phyloP scores from a whole-genome alignment of 2,329 filamentous ascomycete species.

The Talaromyces sp. region DNA sequence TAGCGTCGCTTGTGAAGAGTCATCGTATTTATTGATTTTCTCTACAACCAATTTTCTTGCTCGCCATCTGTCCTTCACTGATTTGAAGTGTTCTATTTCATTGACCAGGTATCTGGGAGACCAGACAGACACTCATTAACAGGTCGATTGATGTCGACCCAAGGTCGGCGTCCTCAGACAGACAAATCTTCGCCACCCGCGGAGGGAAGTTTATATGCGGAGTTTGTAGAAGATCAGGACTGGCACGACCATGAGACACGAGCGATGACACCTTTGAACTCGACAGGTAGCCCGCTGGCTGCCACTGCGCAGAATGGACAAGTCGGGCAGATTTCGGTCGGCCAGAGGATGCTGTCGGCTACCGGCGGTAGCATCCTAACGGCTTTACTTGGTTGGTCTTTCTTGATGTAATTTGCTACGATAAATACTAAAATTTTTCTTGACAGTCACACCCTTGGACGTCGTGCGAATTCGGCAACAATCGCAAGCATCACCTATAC shows the following conservation, averaged over 20 bases:
- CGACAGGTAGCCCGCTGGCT: constrained; percentile 23
- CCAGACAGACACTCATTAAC: neutral
- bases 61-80: neutral
- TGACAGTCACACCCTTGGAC: constrained; percentile 83
- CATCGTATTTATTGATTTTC: neutral
- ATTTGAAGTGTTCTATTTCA: neutral
- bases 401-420: constrained; percentile 7
- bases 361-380: constrained; percentile 87
- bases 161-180: constrained; percentile 21
- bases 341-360: constrained; percentile 93
- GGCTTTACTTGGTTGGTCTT: constrained; percentile 71
- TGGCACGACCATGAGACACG: constrained; percentile 33
- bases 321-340: constrained; percentile 63
- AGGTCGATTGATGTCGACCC: constrained; percentile 26
- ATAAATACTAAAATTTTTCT: neutral
- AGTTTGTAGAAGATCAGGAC: constrained; percentile 18
- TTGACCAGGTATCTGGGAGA: neutral
- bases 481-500: constrained; percentile 63
- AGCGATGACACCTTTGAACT: constrained; percentile 33
- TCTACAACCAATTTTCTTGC: neutral
- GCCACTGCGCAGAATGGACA: constrained; percentile 18
- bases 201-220: constrained; percentile 10
- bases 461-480: constrained; percentile 94
- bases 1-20: neutral
- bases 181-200: constrained; percentile 23